Evolutionary conservation across 345 rosid species (phyloP).

Genomic region (Carallia brachiata): DNA sequence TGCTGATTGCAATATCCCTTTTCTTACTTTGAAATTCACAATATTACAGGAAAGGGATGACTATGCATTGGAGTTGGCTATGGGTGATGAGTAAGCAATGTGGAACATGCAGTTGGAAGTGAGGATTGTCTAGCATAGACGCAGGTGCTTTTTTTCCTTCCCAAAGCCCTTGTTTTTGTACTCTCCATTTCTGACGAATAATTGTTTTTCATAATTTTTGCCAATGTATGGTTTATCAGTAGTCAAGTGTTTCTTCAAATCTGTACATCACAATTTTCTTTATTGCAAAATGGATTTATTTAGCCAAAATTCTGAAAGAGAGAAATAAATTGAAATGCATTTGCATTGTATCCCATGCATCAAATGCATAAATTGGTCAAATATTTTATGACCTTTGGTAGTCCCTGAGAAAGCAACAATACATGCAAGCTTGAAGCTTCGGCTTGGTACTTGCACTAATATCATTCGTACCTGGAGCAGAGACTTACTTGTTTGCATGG

Average conservation of each 20-base stretch:
- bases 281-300: background rate
- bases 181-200: constrained; percentile 6
- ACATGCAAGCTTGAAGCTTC: no score
- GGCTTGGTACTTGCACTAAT: no score
- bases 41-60: constrained; percentile 83
- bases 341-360: no score
- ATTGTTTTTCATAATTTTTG: background rate
- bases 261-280: background rate
- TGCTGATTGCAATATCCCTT: background rate
- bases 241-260: background rate
- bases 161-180: constrained; percentile 3
- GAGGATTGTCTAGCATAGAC: constrained; percentile 16
- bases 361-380: no score
- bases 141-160: constrained; percentile 5
- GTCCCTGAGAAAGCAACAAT: no score
- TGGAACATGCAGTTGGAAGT: constrained; percentile 5
- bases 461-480: no score
- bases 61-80: constrained; percentile 88
- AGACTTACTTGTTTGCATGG: no score
- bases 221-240: background rate
- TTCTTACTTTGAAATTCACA: constrained; percentile 17
- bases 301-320: no score
- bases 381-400: no score
- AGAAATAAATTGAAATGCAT: no score
- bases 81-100: constrained; percentile 69